These are phyloP conservation scores for Hibiscus tridactylites DNA, from an alignment of 345 rosid species.

Conservation along the genomic window DNA sequence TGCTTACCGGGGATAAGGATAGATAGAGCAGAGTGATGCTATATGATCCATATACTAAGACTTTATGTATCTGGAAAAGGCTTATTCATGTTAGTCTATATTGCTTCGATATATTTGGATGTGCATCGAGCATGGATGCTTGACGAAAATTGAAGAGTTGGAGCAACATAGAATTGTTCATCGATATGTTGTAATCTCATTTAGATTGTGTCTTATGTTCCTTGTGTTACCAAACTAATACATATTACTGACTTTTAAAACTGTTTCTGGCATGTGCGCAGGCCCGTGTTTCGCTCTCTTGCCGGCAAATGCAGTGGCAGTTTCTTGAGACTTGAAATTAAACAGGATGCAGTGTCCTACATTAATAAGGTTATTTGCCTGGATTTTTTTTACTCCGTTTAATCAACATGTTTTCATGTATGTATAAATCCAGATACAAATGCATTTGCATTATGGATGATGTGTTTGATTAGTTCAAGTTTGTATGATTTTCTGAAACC, in stretches of 20 bases:
- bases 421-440: no score
- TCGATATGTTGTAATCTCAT: no score
- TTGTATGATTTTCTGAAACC: no score
- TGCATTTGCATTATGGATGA: no score
- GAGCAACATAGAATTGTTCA: background rate
- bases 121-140: background rate
- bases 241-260: background rate
- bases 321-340: slow-evolving; percentile 8
- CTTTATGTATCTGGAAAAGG: no score
- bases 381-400: no score
- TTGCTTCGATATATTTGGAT: background rate
- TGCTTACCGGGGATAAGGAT: background rate
- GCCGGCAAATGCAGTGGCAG: slow-evolving; percentile 9
- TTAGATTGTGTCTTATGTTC: no score
- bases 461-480: no score
- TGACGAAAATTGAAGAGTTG: background rate
- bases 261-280: slow-evolving; percentile 11
- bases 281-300: background rate
- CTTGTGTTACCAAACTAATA: no score
- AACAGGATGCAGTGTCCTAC: slow-evolving; percentile 1
- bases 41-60: background rate
- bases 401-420: no score
- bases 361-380: slow-evolving; percentile 12
- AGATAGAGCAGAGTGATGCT: background rate
- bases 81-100: background rate